A percentile compares a stretch with the other conserved stretches of the same genome.
Conservation (phyloP, 495 filamentous ascomycete genomes). For the Trichodelitschia bisporula region DNA sequence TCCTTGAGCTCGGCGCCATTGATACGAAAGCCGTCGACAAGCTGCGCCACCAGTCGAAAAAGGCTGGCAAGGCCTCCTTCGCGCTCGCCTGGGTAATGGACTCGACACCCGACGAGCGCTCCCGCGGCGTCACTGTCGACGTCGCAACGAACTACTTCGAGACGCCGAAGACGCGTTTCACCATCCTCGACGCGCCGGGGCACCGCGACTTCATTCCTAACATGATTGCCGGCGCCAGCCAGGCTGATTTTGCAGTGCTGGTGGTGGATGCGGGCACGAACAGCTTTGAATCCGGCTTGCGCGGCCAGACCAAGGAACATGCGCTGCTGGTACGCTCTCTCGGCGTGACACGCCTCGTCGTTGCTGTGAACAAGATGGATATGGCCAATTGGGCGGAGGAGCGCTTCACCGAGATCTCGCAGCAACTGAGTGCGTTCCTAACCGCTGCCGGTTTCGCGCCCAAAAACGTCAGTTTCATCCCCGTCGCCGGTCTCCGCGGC, state of each 20-base stretch:
- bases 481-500: slow-evolving; percentile 68
- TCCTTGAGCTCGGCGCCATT: slow-evolving; percentile 70
- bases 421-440: slow-evolving; percentile 65
- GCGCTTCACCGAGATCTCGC: slow-evolving; percentile 62
- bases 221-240: slow-evolving; percentile 92
- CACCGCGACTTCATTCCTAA: slow-evolving; percentile 93
- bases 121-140: slow-evolving; percentile 86
- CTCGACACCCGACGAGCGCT: slow-evolving; percentile 65
- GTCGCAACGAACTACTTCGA: slow-evolving; percentile 87
- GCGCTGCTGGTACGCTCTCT: slow-evolving; percentile 74
- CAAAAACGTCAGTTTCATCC: slow-evolving; percentile 64
- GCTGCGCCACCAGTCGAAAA: slow-evolving; percentile 69
- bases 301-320: slow-evolving; percentile 87
- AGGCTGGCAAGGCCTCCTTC: slow-evolving; percentile 85
- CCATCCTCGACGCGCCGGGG: slow-evolving; percentile 85
- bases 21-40: slow-evolving; percentile 70
- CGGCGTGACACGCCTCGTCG: slow-evolving; percentile 66
- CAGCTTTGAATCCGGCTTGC: slow-evolving; percentile 79
- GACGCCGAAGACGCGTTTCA: slow-evolving; percentile 65
- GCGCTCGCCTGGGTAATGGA: slow-evolving; percentile 92
- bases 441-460: slow-evolving; percentile 52
- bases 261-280: slow-evolving; percentile 77
- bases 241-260: slow-evolving; percentile 88
- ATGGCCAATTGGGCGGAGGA: slow-evolving; percentile 52
- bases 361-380: slow-evolving; percentile 92